phyloP scores from a whole-genome alignment of 441 rosid species.

The Bruguiera hainesii region DNA sequence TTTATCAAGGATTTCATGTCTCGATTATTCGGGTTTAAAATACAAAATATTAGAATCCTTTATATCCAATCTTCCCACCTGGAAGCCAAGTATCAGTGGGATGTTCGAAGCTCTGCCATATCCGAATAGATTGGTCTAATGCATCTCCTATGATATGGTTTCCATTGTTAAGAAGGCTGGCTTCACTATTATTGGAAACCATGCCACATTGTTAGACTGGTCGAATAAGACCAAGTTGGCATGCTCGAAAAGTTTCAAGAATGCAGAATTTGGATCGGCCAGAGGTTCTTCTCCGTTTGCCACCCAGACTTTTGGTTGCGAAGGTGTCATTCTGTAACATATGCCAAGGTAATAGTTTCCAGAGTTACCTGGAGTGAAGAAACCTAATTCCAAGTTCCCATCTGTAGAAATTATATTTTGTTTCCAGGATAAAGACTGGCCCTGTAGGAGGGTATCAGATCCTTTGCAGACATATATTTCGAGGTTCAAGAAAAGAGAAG shows the following conservation, averaged over 20 bases:
- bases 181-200: constrained; percentile 19
- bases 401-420: constrained; percentile 14
- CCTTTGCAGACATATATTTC: neutral
- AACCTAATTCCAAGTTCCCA: constrained; percentile 29
- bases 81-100: constrained; percentile 23
- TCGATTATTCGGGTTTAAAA: no score
- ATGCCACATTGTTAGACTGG: constrained; percentile 4
- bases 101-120: constrained; percentile 21
- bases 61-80: constrained; percentile 20
- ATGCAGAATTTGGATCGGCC: constrained; percentile 10
- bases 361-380: constrained; percentile 24
- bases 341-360: constrained; percentile 18
- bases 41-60: no score
- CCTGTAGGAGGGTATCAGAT: constrained; percentile 17
- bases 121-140: neutral
- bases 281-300: constrained; percentile 19
- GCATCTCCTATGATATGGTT: constrained; percentile 22
- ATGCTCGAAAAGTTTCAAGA: constrained; percentile 16
- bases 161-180: constrained; percentile 25
- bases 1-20: no score
- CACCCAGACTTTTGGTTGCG: constrained; percentile 14
- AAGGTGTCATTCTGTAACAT: constrained; percentile 19
- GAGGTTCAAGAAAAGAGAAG: constrained; percentile 2
- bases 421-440: constrained; percentile 26
- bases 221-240: constrained; percentile 18